These are phyloP conservation scores for Ceratobasidium sp. DNA, from an alignment of 1,284 basidiomycete genomes.

Conservation along the genomic window DNA sequence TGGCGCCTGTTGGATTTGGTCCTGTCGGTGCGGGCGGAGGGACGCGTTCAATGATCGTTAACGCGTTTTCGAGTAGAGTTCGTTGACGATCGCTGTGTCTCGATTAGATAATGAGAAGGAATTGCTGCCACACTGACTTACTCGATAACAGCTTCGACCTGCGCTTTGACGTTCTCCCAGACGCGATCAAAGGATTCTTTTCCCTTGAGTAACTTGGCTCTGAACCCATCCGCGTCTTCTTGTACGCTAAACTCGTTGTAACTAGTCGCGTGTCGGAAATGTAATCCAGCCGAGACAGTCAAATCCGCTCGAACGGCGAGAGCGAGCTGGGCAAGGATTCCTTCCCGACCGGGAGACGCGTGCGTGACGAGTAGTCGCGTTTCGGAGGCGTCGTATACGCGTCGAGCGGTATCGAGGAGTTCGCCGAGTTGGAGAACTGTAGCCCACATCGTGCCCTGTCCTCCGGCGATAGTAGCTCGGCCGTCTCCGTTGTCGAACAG, in stretches of 20 bases:
- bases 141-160: conserved; percentile 94
- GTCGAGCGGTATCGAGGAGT: conserved; percentile 96
- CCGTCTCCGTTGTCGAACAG: conserved; percentile 98
- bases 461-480: conserved; percentile 95
- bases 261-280: conserved; percentile 96
- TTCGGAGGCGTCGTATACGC: conserved; percentile 93
- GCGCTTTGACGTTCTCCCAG: conserved; percentile 93
- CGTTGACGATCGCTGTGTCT: conserved; percentile 80
- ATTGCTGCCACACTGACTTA: conserved; percentile 53
- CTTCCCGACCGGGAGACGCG: conserved; percentile 93
- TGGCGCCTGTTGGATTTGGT: conserved; percentile 57
- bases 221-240: conserved; percentile 89
- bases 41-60: conserved; percentile 86
- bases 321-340: conserved; percentile 91
- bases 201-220: conserved; percentile 82
- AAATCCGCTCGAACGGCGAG: conserved; percentile 94
- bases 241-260: conserved; percentile 99
- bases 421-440: conserved; percentile 98
- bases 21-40: conserved; percentile 66
- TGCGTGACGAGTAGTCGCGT: conserved; percentile 95
- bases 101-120: conserved; percentile 15
- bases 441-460: conserved; percentile 99
- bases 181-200: conserved; percentile 91
- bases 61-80: conserved; percentile 89
- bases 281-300: conserved; percentile 93